Evolutionary conservation across 176 grass and related monocot species (phyloP), one percentile per base, ranked within the genome.

Genomic region (Themeda triandra): DNA sequence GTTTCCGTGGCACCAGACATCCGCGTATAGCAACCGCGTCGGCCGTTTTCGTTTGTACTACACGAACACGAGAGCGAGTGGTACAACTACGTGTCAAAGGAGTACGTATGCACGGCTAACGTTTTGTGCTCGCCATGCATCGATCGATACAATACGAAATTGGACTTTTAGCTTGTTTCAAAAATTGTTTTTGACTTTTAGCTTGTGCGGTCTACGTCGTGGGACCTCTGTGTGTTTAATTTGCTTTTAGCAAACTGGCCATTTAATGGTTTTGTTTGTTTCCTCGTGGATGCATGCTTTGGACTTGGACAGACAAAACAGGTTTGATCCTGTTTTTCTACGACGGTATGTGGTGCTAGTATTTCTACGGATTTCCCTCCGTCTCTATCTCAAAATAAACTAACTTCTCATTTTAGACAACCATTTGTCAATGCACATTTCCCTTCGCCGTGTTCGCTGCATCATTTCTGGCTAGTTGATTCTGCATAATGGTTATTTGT

Each of bases 1-100:
- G 87, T 88, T 44, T 73, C 87, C 81, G 6, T 56, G 8, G 58
- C 73, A 73, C 33, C 25, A 19, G 87, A 84, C 87, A 88, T 66
- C 29, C 21, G 0, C 21, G 1, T 9, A 54, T n/a, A 23, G 51
- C 51, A 1, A 58, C 7, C 6, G 7, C 51, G 51, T 21, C 51
- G 21, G 53, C 19, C 10, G 53, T 19, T n/a, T 58, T 58, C 21
- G 10, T 58, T 58, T 58, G 53, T 58, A 58, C 53, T 58, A 58
- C 8, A n/a, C 8, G 7, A 58, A 58, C 21, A n/a, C 53, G 53
- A 58, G 53, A 58, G 53, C 51, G 51, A 56, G 7, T 9, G 51
- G 51, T 23, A 0, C 51, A 3, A 8, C 51, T 58, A 58, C 21
- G 6, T 17, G 69, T 76, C 64, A 53, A 33, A 23, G 29, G 72